Percentiles rank a stretch among this genome's conserved stretches.
Evolutionary conservation across 352 stramenopile species (phyloP).

Genomic region (Peronospora belbahrii): DNA sequence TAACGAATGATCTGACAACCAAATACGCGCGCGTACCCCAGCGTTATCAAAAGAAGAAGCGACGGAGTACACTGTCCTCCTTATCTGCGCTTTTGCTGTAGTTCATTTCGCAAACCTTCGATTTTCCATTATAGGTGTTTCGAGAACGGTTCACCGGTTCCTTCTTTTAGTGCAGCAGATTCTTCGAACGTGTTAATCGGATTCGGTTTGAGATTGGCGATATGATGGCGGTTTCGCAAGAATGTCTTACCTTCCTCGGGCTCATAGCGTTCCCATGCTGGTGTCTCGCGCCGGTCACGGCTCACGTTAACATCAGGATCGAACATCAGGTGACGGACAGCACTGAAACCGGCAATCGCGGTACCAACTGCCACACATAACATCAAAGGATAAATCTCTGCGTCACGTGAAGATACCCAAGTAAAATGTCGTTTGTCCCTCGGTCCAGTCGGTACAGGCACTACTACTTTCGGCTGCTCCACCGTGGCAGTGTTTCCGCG

Average conservation of each 20-base stretch:
- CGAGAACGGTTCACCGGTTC: slow-evolving; percentile 1
- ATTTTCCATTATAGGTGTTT: no score
- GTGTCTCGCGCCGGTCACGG: slow-evolving; percentile 21
- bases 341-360: slow-evolving; percentile 15
- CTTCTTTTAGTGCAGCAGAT: slow-evolving; percentile 12
- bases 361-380: slow-evolving; percentile 21
- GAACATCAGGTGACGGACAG: slow-evolving; percentile 14
- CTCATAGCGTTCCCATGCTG: slow-evolving; percentile 27
- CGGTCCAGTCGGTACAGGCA: slow-evolving; percentile 15
- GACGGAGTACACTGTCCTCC: no score
- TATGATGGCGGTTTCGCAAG: slow-evolving; percentile 17
- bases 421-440: slow-evolving; percentile 13
- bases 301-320: slow-evolving; percentile 30
- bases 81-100: no score
- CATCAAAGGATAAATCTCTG: slow-evolving; percentile 27
- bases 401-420: slow-evolving; percentile 22
- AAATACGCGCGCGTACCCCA: no score
- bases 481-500: not conserved
- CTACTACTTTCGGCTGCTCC: slow-evolving; percentile 15
- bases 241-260: slow-evolving; percentile 20
- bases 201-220: slow-evolving; percentile 28
- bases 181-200: slow-evolving; percentile 23
- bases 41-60: no score
- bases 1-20: no score
- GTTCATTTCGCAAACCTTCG: no score